Percentiles rank a stretch among this genome's conserved stretches.
These are phyloP conservation scores for Cairneyella variabilis DNA, from an alignment of 495 filamentous ascomycete species.

Conservation along the genomic window DNA sequence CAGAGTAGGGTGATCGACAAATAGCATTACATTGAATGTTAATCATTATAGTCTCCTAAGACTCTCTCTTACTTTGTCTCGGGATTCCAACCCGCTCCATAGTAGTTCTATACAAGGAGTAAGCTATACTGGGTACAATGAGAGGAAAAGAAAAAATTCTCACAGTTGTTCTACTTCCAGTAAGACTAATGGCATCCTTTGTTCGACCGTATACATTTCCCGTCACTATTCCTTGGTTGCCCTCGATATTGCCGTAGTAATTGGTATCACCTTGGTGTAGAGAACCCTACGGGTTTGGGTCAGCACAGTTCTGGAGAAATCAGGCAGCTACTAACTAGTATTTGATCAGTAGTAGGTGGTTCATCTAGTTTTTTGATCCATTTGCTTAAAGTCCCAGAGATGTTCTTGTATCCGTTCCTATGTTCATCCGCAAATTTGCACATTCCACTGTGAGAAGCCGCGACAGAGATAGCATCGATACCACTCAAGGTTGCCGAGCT, in stretches of 20 bases:
- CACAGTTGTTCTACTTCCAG: too few species aligned
- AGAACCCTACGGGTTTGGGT: neutral
- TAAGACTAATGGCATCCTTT: neutral
- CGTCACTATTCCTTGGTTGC: neutral
- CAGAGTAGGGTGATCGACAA: too few species aligned
- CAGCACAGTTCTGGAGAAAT: neutral
- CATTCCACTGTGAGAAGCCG: neutral
- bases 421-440: neutral
- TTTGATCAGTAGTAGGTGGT: too few species aligned
- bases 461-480: neutral
- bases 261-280: neutral
- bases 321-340: neutral
- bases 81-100: too few species aligned
- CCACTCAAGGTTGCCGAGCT: neutral
- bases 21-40: too few species aligned
- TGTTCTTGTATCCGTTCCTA: neutral
- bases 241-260: neutral
- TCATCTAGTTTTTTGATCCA: neutral
- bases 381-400: neutral
- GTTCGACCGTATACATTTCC: neutral
- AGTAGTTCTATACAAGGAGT: too few species aligned
- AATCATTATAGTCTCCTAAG: too few species aligned
- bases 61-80: too few species aligned
- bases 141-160: too few species aligned
- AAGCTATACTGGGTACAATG: too few species aligned